Evolutionary conservation across 75 land plant genomes (phyloP), one percentile per base, ranked within the genome.

Genomic region (Pseudotsuga menziesii): DNA sequence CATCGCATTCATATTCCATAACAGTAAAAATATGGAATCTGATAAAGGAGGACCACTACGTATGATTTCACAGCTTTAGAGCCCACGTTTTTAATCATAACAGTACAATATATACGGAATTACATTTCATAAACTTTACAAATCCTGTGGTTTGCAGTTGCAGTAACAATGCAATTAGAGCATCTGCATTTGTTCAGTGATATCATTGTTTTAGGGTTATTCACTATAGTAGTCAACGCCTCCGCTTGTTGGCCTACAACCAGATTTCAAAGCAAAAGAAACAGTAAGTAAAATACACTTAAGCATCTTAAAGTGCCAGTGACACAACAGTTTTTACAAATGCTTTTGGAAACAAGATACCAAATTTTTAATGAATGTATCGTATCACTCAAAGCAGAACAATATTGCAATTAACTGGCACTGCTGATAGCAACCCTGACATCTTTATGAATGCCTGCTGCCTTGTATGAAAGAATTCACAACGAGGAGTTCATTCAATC

Each of bases 181-280:
- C 72, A 39, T 64, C 32, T 64, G 36, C 71, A 20, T 17, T 2
- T 36, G 44, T 67, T 36, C 2, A 36, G 23, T 6, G 23, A 5
- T 16, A 67, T 36, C 44, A 36, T 17, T 62, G 52, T 36, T 44
- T 20, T 13, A 27, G 17, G 73, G 35, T 78, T 79, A 80, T 57
- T 82, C 83, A 16, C 63, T 60, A 44, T 77, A 82, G 57, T 61
- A 60, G 57, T 55, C 73, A 61, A 82, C 60, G 52, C 94, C 92
- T 78, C 94, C 94, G 82, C 92, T 91, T 19, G 94, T 83, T 72
- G 94, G 92, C 92, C 94, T 91, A 77, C 52, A 58, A 78, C 13
- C 77, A 15, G 13, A 15, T n/a, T 32, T 20, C 23, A 54, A 25
- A 36, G 27, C 48, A 1, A 22, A 54, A 56, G 27, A 39, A 77